A percentile compares a stretch with the other conserved stretches of the same genome.
Conservation (phyloP, 805 yeast genomes). For the Aciculoconidium aculeatum region DNA sequence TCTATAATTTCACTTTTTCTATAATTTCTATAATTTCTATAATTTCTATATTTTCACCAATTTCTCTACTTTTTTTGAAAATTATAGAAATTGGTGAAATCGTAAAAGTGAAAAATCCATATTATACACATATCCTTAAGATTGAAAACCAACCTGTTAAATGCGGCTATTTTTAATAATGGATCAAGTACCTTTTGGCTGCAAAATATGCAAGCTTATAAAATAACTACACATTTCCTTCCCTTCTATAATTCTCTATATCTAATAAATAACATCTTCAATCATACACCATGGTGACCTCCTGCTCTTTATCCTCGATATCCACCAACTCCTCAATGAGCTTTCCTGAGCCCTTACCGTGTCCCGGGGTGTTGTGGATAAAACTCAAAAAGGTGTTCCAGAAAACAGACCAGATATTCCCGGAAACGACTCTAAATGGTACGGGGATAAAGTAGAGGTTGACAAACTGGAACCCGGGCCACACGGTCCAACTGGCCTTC, state of each 20-base stretch:
- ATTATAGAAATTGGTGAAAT: no score
- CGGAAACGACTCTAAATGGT: conserved; percentile 31
- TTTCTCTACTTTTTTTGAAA: no score
- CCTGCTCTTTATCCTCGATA: conserved; percentile 31
- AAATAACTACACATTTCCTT: neutral
- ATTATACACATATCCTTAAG: no score
- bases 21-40: no score
- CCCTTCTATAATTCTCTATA: neutral
- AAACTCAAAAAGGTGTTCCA: conserved; percentile 40
- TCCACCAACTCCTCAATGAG: conserved; percentile 34
- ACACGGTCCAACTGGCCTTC: conserved; percentile 36
- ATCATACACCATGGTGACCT: conserved; percentile 28
- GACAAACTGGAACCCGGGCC: conserved; percentile 37
- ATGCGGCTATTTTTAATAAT: no score
- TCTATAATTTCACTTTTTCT: no score
- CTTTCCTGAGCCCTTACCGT: conserved; percentile 33
- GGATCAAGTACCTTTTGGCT: no score
- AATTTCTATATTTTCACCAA: no score
- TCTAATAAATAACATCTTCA: conserved; percentile 2
- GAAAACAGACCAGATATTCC: conserved; percentile 36
- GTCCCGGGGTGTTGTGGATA: conserved; percentile 43
- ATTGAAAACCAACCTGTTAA: no score
- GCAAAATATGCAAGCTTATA: no score
- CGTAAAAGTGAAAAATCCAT: no score
- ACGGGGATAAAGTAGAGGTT: conserved; percentile 35